These are phyloP conservation scores for Inga leiocalycina DNA, from an alignment of 306 rosid species.

Conservation along the genomic window DNA sequence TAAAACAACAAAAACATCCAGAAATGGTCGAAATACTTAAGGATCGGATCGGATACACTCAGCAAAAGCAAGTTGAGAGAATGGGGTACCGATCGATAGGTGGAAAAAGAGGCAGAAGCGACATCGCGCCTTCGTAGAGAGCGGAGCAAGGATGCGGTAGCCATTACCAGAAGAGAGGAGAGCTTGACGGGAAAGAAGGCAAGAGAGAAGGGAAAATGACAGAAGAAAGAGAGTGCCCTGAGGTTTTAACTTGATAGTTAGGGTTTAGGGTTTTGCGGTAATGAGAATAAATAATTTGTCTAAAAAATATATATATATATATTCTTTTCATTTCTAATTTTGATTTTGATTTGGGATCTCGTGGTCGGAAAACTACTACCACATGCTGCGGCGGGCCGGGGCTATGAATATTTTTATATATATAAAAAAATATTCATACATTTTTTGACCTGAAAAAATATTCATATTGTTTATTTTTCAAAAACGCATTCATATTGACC, in stretches of 20 bases:
- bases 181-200: not conserved
- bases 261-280: constrained; percentile 36
- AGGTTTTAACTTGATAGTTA: not conserved
- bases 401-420: no score
- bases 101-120: constrained; percentile 42
- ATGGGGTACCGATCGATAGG: not conserved
- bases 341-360: no score
- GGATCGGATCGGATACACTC: not conserved
- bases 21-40: not conserved
- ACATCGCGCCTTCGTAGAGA: constrained; percentile 57
- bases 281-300: not conserved
- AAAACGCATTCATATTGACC: no score
- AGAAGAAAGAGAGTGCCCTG: not conserved
- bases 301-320: no score
- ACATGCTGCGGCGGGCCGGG: no score
- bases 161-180: constrained; percentile 41
- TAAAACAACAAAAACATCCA: not conserved
- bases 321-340: no score
- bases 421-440: no score
- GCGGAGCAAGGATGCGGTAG: constrained; percentile 56
- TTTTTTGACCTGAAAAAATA: no score
- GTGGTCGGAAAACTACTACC: no score
- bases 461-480: no score
- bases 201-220: not conserved
- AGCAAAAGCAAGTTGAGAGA: no score